These are phyloP conservation scores for Lithospermum erythrorhizon DNA, from an alignment of 257 asterid genomes.

Conservation along the genomic window DNA sequence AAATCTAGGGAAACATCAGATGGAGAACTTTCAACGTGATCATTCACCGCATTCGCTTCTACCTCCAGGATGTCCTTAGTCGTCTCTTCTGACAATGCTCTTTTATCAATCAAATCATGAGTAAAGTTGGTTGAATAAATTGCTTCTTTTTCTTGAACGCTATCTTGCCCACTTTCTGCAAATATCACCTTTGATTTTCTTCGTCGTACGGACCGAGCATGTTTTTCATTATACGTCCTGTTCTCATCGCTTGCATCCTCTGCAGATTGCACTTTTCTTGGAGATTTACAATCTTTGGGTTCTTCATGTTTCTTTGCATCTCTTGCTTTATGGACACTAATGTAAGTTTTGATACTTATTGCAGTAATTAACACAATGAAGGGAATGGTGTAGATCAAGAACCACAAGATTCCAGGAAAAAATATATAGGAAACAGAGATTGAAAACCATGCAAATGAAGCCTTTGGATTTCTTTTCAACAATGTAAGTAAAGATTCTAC, in stretches of 20 bases:
- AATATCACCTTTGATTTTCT: slow-evolving; percentile 36
- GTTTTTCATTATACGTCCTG: slow-evolving; percentile 19
- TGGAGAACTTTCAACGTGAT: slow-evolving; percentile 10
- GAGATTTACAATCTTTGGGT: slow-evolving; percentile 7
- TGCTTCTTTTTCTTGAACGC: slow-evolving; percentile 29
- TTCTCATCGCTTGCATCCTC: slow-evolving; percentile 8
- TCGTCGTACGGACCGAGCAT: slow-evolving; percentile 60
- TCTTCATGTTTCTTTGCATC: slow-evolving; percentile 8
- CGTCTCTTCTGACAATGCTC: slow-evolving; percentile 26
- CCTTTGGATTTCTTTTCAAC: slow-evolving; percentile 29
- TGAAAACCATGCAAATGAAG: slow-evolving; percentile 26
- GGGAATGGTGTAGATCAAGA: slow-evolving; percentile 34
- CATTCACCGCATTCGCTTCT: slow-evolving; percentile 18
- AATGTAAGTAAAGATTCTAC: slow-evolving; percentile 16
- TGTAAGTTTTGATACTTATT: slow-evolving; percentile 16
- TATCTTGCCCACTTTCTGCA: slow-evolving; percentile 18
- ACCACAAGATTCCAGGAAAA: slow-evolving; percentile 49
- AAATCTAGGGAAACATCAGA: slow-evolving; percentile 1
- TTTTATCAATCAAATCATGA: slow-evolving; percentile 31
- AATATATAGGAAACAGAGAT: slow-evolving; percentile 30
- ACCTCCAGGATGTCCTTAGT: slow-evolving; percentile 52
- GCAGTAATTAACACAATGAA: slow-evolving; percentile 17
- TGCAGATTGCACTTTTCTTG: slow-evolving; percentile 2
- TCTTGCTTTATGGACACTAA: slow-evolving; percentile 10
- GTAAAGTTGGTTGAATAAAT: slow-evolving; percentile 17